Evolutionary conservation across 495 filamentous ascomycete genomes (phyloP).

Genomic region (Penicillium atrosanguineum): DNA sequence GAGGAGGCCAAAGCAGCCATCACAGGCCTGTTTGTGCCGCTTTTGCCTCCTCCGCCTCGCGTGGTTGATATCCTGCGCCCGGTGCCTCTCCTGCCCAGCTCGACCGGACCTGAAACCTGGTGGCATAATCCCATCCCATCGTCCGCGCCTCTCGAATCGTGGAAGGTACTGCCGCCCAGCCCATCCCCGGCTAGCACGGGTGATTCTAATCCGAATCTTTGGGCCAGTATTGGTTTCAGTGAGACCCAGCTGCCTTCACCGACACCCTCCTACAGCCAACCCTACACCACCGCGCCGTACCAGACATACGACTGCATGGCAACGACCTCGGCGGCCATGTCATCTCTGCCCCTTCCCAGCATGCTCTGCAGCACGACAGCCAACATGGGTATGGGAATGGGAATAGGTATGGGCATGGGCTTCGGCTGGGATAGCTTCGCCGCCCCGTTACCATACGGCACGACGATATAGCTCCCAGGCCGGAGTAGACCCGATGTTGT

Average conservation of each 20-base stretch:
- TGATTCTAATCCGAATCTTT: constrained; percentile 71
- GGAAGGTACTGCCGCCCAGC: constrained; percentile 91
- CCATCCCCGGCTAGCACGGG: constrained; percentile 66
- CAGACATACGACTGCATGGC: constrained; percentile 68
- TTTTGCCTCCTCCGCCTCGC: constrained; percentile 89
- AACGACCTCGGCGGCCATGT: constrained; percentile 58
- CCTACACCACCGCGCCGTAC: constrained; percentile 69
- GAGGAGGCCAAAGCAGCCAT: constrained; percentile 91
- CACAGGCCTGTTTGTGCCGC: constrained; percentile 79
- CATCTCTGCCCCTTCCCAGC: constrained; percentile 83
- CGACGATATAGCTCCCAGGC: constrained; percentile 45
- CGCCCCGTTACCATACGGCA: constrained; percentile 55
- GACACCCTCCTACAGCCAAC: constrained; percentile 75
- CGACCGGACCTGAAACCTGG: constrained; percentile 72
- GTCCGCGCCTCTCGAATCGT: constrained; percentile 77
- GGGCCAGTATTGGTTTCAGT: constrained; percentile 73
- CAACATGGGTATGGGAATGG: constrained; percentile 38
- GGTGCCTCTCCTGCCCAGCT: constrained; percentile 81
- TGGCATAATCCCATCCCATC: constrained; percentile 62
- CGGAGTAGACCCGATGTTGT: constrained; percentile 15
- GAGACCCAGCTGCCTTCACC: constrained; percentile 70
- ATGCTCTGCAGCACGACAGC: constrained; percentile 76
- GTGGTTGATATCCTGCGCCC: constrained; percentile 89
- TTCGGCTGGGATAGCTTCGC: constrained; percentile 72
- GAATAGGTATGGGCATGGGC: constrained; percentile 49